Percentiles rank a stretch among this genome's conserved stretches.
Evolutionary conservation across 108 stramenopile species (phyloP).

Genomic region (Skeletonema grethae): DNA sequence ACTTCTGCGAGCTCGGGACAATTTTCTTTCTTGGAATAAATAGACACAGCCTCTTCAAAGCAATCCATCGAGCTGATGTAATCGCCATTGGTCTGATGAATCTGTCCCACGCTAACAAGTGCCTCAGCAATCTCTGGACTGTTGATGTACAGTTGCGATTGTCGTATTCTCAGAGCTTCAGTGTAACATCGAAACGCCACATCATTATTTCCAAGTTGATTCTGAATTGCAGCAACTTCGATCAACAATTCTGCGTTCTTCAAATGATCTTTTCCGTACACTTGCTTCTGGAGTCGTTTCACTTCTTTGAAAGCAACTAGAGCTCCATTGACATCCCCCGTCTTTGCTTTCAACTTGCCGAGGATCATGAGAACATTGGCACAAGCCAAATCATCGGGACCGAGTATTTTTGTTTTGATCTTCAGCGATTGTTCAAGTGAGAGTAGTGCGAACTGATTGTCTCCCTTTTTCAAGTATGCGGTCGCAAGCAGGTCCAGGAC

Average conservation of each 20-base stretch:
- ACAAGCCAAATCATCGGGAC: conserved; percentile 31
- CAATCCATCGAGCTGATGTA: conserved; percentile 24
- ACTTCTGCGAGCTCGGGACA: conserved; percentile 21
- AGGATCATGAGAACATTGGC: conserved; percentile 48
- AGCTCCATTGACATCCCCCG: conserved; percentile 38
- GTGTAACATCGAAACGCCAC: conserved; percentile 48
- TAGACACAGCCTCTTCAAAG: conserved; percentile 45
- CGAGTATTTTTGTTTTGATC: conserved; percentile 30
- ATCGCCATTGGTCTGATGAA: conserved; percentile 24
- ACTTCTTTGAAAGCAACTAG: conserved; percentile 55
- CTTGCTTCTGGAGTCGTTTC: conserved; percentile 48
- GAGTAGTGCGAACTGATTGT: conserved; percentile 24
- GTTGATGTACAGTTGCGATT: conserved; percentile 13
- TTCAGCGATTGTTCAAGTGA: conserved; percentile 45
- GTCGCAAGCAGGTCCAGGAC: conserved; percentile 52
- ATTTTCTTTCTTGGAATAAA: conserved; percentile 20
- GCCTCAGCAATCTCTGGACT: conserved; percentile 42
- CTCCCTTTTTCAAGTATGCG: conserved; percentile 23
- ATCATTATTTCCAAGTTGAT: conserved; percentile 29
- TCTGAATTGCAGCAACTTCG: conserved; percentile 50
- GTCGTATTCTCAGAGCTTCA: conserved; percentile 48
- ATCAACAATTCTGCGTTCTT: conserved; percentile 53
- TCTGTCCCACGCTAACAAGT: conserved; percentile 30
- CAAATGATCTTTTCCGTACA: conserved; percentile 40
- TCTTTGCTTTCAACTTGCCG: conserved; percentile 43